Conservation (phyloP, 345 rosid species). For the Aethionema arabicum region DNA sequence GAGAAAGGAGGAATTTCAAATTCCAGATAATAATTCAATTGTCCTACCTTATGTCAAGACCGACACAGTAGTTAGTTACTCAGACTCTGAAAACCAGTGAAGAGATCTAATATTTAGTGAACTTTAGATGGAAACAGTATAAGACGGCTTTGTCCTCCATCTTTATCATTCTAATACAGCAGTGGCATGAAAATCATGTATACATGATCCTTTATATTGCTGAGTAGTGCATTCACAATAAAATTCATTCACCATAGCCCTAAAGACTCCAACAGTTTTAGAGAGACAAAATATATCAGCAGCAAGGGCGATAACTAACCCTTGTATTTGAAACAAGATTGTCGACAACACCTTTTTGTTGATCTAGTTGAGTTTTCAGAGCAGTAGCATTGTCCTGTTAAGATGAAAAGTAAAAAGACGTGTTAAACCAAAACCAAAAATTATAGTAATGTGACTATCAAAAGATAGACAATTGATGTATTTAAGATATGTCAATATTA, state of each 20-base stretch:
- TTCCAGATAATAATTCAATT: background rate
- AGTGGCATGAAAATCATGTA: slow-evolving; percentile 18
- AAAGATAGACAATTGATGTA: slow-evolving; percentile 1
- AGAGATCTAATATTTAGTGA: background rate
- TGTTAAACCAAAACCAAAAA: slow-evolving; percentile 1
- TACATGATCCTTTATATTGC: slow-evolving; percentile 17
- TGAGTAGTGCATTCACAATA: background rate
- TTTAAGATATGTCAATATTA: background rate
- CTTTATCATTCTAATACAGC: background rate
- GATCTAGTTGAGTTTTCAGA: slow-evolving; percentile 69
- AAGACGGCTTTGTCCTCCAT: background rate
- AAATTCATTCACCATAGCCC: background rate
- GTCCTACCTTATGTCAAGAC: slow-evolving; percentile 1
- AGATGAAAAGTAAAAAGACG: slow-evolving; percentile 8
- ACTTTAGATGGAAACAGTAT: background rate
- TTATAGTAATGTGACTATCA: slow-evolving; percentile 1
- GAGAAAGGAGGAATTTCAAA: background rate
- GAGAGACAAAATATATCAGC: background rate
- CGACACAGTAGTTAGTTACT: slow-evolving; percentile 7
- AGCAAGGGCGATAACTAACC: slow-evolving; percentile 41
- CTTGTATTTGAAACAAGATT: slow-evolving; percentile 74
- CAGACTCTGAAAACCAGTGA: background rate
- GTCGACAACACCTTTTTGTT: slow-evolving; percentile 64
- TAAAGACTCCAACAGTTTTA: background rate
- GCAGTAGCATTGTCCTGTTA: slow-evolving; percentile 61